Evolutionary conservation across 148 eudicot species (phyloP).

Genomic region (Camellia lanceoleosa): DNA sequence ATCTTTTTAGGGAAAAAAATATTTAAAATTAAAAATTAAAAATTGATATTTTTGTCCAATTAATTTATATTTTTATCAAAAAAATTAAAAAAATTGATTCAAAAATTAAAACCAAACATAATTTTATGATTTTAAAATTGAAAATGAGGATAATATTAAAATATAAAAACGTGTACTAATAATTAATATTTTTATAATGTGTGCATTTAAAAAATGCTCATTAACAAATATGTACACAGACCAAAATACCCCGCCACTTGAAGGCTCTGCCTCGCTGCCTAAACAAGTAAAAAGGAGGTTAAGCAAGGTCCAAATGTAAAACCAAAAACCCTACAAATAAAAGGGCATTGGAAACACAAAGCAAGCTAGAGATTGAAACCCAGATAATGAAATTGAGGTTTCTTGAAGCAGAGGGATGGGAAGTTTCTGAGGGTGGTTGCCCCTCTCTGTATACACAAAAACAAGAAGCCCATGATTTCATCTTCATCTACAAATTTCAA

Average conservation of each 20-base stretch:
- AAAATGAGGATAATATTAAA: too few species aligned
- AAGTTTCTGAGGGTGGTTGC: conserved; percentile 13
- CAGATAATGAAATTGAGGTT: conserved; percentile 8
- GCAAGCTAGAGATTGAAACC: background rate
- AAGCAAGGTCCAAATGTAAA: background rate
- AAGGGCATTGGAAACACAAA: background rate
- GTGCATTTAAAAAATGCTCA: too few species aligned
- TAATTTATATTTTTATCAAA: too few species aligned
- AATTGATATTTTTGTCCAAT: too few species aligned
- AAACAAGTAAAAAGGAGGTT: background rate
- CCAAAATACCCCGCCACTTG: background rate
- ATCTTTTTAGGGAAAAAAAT: too few species aligned
- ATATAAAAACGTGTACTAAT: too few species aligned
- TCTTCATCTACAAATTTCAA: background rate
- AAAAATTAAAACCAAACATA: too few species aligned
- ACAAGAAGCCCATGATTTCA: background rate
- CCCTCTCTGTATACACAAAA: background rate
- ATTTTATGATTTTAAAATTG: too few species aligned
- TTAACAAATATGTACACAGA: too few species aligned
- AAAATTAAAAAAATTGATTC: too few species aligned
- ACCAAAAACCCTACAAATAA: background rate
- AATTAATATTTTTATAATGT: too few species aligned
- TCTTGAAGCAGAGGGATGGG: background rate
- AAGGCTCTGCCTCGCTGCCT: background rate
- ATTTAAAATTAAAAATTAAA: too few species aligned